A percentile compares a stretch with the other conserved stretches of the same genome.
phyloP scores from a whole-genome alignment of 768 basidiomycete species.

The Epithele typhae region DNA sequence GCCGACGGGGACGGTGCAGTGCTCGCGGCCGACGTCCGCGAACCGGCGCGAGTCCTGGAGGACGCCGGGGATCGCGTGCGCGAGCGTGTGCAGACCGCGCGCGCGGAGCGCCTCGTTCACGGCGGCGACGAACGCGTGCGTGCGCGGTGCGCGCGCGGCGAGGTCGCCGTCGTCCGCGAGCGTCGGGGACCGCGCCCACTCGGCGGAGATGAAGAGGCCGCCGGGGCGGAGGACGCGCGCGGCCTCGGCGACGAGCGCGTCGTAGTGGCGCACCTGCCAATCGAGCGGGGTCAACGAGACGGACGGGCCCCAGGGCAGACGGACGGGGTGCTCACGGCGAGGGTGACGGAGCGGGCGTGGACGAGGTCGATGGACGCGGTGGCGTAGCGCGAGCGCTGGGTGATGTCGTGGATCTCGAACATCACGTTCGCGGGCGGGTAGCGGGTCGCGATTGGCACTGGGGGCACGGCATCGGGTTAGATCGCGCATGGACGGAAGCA shows the following conservation, averaged over 20 bases:
- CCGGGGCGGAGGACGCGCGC: constrained; percentile 62
- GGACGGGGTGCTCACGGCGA: constrained; percentile 46
- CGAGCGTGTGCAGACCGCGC: constrained; percentile 36
- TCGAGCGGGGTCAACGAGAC: constrained; percentile 6
- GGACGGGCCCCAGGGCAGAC: constrained; percentile 4
- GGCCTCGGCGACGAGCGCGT: constrained; percentile 48
- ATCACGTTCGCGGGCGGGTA: constrained; percentile 56
- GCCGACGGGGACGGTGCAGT: constrained; percentile 51
- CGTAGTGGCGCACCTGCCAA: constrained; percentile 52
- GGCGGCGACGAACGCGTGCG: constrained; percentile 31
- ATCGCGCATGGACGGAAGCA: neutral
- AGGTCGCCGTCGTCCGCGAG: constrained; percentile 28
- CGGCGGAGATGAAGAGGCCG: constrained; percentile 66
- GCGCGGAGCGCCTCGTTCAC: constrained; percentile 33
- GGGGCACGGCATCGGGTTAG: too few species aligned
- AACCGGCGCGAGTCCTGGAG: constrained; percentile 39
- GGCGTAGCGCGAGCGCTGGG: constrained; percentile 48
- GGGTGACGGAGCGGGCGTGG: constrained; percentile 55
- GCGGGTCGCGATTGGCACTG: constrained; percentile 70
- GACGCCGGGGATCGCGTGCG: constrained; percentile 33
- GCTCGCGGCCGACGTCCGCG: constrained; percentile 30
- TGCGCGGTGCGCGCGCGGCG: constrained; percentile 13
- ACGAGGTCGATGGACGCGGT: constrained; percentile 60
- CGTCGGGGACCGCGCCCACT: constrained; percentile 46
- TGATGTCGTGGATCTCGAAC: constrained; percentile 67